A percentile compares a stretch with the other conserved stretches of the same genome.
phyloP scores from a whole-genome alignment of 768 basidiomycete genomes.

The Mycena rosella region DNA sequence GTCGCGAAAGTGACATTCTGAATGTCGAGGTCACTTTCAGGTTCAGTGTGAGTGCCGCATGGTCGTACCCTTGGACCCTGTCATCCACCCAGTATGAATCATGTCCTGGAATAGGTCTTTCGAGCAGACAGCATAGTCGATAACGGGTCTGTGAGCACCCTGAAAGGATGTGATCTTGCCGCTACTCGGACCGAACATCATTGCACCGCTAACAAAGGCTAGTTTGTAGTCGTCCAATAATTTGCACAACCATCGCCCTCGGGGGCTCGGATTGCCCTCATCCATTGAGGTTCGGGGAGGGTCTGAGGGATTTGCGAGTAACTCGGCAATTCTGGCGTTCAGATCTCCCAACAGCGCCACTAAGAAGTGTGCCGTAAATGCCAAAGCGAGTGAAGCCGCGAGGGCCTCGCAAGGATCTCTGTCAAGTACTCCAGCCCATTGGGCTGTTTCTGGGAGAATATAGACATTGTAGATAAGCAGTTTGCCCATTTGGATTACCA shows the following conservation, averaged over 20 bases:
- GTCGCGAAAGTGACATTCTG: not conserved
- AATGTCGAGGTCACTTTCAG: not conserved
- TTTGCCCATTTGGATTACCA: not conserved
- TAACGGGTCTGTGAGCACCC: not conserved
- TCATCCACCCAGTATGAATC: not conserved
- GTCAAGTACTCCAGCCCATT: not conserved
- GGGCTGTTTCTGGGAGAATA: not conserved
- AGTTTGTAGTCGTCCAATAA: conserved; percentile 4
- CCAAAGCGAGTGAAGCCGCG: no score
- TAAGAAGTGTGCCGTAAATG: not conserved
- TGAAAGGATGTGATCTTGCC: conserved; percentile 16
- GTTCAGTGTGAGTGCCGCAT: not conserved
- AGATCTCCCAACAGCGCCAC: not conserved
- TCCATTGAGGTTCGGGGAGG: not conserved
- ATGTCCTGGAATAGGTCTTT: not conserved
- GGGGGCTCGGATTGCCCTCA: not conserved
- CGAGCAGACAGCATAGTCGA: conserved; percentile 3
- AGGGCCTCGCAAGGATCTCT: no score
- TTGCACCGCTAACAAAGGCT: not conserved
- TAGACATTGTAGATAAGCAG: not conserved
- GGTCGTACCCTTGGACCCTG: not conserved
- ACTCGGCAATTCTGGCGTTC: not conserved
- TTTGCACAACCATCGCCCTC: not conserved
- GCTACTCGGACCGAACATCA: not conserved
- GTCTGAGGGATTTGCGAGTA: not conserved